phyloP scores from a whole-genome alignment of 768 basidiomycete genomes.

The Pleurotus cornucopiae region DNA sequence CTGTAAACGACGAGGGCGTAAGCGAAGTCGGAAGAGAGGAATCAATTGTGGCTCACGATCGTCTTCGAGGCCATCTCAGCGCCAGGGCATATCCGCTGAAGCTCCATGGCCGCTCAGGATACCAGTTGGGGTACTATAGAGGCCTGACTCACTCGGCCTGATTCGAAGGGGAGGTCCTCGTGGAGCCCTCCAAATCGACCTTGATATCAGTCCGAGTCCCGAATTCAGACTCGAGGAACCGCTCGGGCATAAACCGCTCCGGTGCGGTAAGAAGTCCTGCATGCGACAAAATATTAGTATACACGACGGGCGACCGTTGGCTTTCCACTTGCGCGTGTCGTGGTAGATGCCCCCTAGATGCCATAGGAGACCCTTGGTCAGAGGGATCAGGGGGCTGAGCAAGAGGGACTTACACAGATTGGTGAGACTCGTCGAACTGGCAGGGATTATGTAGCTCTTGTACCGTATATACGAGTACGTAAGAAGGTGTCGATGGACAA shows the following conservation, averaged over 20 bases:
- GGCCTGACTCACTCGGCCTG: slow-evolving; percentile 12
- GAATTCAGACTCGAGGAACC: slow-evolving; percentile 12
- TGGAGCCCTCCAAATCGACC: slow-evolving; percentile 11
- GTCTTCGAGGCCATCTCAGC: slow-evolving; percentile 15
- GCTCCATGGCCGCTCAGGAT: not conserved
- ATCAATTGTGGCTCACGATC: slow-evolving; percentile 9
- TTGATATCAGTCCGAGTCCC: slow-evolving; percentile 13
- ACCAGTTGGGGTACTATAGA: not conserved
- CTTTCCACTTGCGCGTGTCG: not conserved
- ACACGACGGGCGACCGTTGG: not conserved
- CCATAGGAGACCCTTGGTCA: not conserved
- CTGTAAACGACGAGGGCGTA: slow-evolving; percentile 8
- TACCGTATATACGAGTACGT: slow-evolving; percentile 1
- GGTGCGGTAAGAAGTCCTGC: slow-evolving; percentile 5
- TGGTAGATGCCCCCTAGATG: slow-evolving; percentile 5
- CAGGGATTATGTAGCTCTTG: slow-evolving; percentile 11
- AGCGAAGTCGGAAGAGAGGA: not conserved
- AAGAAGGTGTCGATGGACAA: not conserved
- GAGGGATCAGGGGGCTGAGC: not conserved
- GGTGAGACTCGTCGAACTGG: slow-evolving; percentile 9
- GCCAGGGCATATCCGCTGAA: slow-evolving; percentile 18
- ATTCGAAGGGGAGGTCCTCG: slow-evolving; percentile 12
- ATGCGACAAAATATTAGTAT: not conserved
- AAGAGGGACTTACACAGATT: slow-evolving; percentile 11
- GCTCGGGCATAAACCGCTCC: slow-evolving; percentile 11